These are phyloP conservation scores for Fraxinus baroniana DNA, from an alignment of 305 asterid species.

Conservation along the genomic window DNA sequence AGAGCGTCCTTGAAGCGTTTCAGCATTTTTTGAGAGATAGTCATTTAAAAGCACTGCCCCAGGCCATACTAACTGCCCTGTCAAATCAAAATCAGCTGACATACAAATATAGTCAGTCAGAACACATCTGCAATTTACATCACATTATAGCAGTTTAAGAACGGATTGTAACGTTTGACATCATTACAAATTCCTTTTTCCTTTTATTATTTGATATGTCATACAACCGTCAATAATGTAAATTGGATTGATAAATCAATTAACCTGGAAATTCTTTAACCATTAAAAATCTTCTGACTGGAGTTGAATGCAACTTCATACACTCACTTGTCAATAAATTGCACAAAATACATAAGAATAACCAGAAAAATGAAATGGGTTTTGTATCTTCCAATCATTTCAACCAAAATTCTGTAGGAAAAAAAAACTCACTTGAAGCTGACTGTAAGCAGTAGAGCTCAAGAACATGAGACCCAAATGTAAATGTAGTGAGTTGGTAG, in stretches of 20 bases:
- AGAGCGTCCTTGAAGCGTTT: constrained; percentile 65
- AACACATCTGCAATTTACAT: background rate
- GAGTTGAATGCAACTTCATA: background rate
- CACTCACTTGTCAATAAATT: constrained; percentile 15
- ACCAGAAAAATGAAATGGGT: background rate
- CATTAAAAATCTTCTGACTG: background rate
- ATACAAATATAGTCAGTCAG: constrained; percentile 30
- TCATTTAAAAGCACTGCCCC: constrained; percentile 84
- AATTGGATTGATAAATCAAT: background rate
- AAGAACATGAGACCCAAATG: constrained; percentile 79
- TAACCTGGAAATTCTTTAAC: background rate
- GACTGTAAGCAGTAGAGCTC: constrained; percentile 86
- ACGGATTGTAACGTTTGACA: background rate
- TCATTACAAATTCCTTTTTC: background rate
- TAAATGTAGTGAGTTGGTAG: constrained; percentile 71
- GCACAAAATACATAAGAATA: background rate
- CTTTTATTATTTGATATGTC: background rate
- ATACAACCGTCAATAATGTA: background rate
- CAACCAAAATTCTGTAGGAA: background rate
- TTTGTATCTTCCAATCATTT: background rate
- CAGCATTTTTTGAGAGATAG: constrained; percentile 69
- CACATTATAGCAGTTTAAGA: background rate
- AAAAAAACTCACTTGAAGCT: constrained; percentile 61
- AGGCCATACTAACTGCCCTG: constrained; percentile 98
- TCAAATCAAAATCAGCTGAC: constrained; percentile 96